Base-by-base conservation (phyloP, 2,329 filamentous ascomycete genomes). In the Aspergillus sp. region DNA sequence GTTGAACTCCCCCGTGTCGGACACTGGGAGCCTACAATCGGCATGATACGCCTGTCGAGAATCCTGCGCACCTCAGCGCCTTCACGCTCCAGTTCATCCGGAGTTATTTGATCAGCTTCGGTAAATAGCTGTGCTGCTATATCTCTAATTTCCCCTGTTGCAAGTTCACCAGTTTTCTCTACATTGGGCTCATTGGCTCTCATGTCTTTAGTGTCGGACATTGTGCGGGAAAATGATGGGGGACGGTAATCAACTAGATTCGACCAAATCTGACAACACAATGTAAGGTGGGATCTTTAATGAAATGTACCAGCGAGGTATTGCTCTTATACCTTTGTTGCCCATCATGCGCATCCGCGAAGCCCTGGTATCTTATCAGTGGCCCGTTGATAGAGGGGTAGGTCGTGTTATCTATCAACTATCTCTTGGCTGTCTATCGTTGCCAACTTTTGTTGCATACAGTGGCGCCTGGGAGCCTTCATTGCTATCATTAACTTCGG, bases 21-120 rank as follows among this genome's bases (percentile, higher is more conserved):
- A 42, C 12, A 24, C 20, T 34, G 32, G 24, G 11, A 44, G 61
- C 67, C 49, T 56, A 79, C 76, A 63, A 80, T 77, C 7, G 78
- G 78, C 72, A 80, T 74, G 38, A 81, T 76, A 12, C 79, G 71
- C 71, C 73, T 75, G 57, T 80, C 78, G 17, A 81, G 71, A 60
- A 80, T 77, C 48, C 71, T 68, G 26, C 77, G 61, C 4, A 80
- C 78, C 15, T 71, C 60, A 15, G 71, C 71, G 4, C 76, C 69
- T 59, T 81, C 77, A 1, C 64, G 67, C 51, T 78, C 75, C 11
- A 81, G 64, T 62, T 80, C 77, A 64, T 78, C 75, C 17, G 71
- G 61, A 0, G 75, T 73, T 36, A 79, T 73, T 38, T 78, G 75
- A 34, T 72, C 71, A 3, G 75, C 74, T 64, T 80, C 78, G 8